Base-by-base conservation (phyloP, 1,284 basidiomycete species). In the Sutorius eximius region DNA sequence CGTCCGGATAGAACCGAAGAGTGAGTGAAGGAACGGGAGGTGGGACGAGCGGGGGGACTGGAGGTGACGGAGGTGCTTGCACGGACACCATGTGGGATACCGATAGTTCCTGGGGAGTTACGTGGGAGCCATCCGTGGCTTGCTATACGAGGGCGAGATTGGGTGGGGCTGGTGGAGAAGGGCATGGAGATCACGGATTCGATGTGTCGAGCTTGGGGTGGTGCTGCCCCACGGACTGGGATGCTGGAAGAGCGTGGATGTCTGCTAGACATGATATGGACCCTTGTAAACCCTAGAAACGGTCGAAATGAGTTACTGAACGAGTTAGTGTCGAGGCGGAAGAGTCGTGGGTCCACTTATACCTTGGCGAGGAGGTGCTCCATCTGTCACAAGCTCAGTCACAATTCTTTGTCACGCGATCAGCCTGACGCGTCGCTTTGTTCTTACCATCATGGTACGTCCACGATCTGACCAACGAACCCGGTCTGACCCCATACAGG, bases 101-200 rank as follows among this genome's bases (percentile, higher is more conserved):
- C 70, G 51, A 69, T 61, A 22, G 65, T 61, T 51, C 67, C 60
- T 60, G 51, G 58, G 59, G 62, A 46, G 60, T 67, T 69, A 61
- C 64, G 69, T 55, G 61, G 59, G 38, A 62, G 64, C 55, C 69
- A 67, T 45, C 58, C 72, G 22, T 62, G 65, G 52, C 56, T 71
- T 53, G 60, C 61, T 54, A 66, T 68, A 57, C 76, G 79, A 34
- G 71, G 70, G 33, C 75, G 73, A 43, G 63, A 51, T 42, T 61
- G 69, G 50, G 63, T 57, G 27, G 75, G 71, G n/a, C 58, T 65
- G 6, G 78, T 68, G 29, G 73, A 70, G 61, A 82, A 78, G 5
- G 84, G 82, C 58, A 86, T 81, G 33, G 82, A 76, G 34, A 88
- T 81, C 45, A 82, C 76, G 50, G 79, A 79, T 66, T 89, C 82